Base-by-base conservation (phyloP, 805 yeast genomes). In the Ogataea pilisensis region DNA sequence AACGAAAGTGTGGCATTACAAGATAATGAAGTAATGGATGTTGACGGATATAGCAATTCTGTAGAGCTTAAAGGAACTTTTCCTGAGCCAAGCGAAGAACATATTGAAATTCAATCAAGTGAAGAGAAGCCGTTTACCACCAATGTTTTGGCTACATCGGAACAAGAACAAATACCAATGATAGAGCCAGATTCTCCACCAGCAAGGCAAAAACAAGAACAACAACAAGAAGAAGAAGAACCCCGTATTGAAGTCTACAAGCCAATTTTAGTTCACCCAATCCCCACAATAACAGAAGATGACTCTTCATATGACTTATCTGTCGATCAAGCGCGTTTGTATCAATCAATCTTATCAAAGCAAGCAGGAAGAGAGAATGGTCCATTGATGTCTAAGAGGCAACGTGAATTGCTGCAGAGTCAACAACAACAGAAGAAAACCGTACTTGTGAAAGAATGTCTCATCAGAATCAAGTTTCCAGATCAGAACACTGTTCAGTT, bases 381-480 rank as follows among this genome's bases (percentile, higher is more conserved):
- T 1, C 54, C 48, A 25, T 41, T 61, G 44, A 48, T 59, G 53
- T 56, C 58, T 6, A 58, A 41, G 32, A 42, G 57, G 29, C 66
- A 72, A 33, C 68, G 68, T 34, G 57, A 60, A 30, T 53, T 63
- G 34, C 50, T 61, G 17, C 55, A 54, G 8, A 43, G 43, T 2
- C 55, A 51, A 45, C 58, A 44, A 43, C 44, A 46, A 3, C 57
- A 50, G 46, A 59, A 43, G 43, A 53, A 49, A n/a, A 27, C 42
- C 42, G 35, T 33, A 1, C 62, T 54, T 38, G 44, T 45, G 30
- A 60, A 54, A 12, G 56, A 58, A 35, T 70, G 77, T 38, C 54
- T 64, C 7, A 55, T 81, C 2, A 65, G 87, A 41, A 51, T 82
- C 9, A 66, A 73, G 39, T 74, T 82, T 43, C 85, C 86, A 0